Percentiles rank a stretch among this genome's conserved stretches.
These are phyloP conservation scores for Podila verticillata DNA, from an alignment of 192 early-diverging fungal genomes.

Conservation along the genomic window DNA sequence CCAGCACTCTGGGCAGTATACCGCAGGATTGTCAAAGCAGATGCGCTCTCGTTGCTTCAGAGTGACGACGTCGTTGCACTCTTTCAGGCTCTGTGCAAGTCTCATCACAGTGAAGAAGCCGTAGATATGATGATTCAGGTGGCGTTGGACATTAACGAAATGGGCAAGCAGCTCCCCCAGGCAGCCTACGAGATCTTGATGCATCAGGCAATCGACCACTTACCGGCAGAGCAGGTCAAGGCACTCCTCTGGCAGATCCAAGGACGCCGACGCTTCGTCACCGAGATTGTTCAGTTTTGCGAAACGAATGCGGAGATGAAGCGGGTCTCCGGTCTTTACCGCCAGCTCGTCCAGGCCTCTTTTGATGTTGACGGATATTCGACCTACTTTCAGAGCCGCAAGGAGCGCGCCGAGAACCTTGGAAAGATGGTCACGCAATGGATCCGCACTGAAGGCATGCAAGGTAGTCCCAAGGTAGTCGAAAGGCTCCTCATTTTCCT, in stretches of 20 bases:
- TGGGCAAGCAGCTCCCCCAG: conserved; percentile 45
- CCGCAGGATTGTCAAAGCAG: conserved; percentile 15
- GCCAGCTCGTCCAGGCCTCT: conserved; percentile 10
- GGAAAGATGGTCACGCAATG: conserved; percentile 8
- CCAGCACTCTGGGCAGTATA: conserved; percentile 23
- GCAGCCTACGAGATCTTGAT: conserved; percentile 26
- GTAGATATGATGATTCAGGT: conserved; percentile 47
- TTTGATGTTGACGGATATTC: conserved; percentile 35
- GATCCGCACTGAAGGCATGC: conserved; percentile 9
- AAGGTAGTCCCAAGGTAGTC: conserved; percentile 7
- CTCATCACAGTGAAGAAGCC: conserved; percentile 29
- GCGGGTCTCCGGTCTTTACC: conserved; percentile 13
- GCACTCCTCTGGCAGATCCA: conserved; percentile 31
- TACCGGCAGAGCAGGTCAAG: conserved; percentile 41
- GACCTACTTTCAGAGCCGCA: conserved; percentile 36
- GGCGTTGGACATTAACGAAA: conserved; percentile 35
- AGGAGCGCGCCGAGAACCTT: conserved; percentile 13
- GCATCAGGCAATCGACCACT: conserved; percentile 16
- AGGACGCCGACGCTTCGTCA: conserved; percentile 41
- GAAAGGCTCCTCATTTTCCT: conserved; percentile 35
- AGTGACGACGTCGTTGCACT: conserved; percentile 29
- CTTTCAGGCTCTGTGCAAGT: conserved; percentile 17
- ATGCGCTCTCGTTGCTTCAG: conserved; percentile 9
- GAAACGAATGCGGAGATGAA: conserved; percentile 45
- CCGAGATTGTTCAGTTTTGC: conserved; percentile 33